Evolutionary conservation across 2,329 filamentous ascomycete species (phyloP).

Genomic region (Fusarium torulosum): DNA sequence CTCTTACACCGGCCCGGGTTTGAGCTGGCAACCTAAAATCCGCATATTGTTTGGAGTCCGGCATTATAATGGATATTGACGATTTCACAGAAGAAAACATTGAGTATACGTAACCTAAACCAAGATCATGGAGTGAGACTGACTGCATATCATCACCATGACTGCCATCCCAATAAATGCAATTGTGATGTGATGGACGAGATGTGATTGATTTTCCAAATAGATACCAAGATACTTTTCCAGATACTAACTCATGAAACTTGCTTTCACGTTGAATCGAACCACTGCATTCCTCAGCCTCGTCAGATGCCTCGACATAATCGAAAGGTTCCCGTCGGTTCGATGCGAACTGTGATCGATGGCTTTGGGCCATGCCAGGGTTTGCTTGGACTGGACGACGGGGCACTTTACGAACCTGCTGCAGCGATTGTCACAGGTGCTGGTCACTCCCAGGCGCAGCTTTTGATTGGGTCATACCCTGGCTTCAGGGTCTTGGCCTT

Average conservation of each 20-base stretch:
- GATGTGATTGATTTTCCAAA: constrained; percentile 35
- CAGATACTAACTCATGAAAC: constrained; percentile 22
- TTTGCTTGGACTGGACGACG: constrained; percentile 28
- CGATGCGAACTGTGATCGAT: constrained; percentile 33
- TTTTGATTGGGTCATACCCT: constrained; percentile 24
- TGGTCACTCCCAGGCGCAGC: constrained; percentile 19
- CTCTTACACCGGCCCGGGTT: constrained; percentile 43
- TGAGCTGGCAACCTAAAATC: constrained; percentile 31
- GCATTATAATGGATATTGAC: constrained; percentile 2
- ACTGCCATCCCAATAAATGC: constrained; percentile 6
- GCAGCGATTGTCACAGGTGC: constrained; percentile 44
- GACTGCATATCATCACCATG: constrained; percentile 22
- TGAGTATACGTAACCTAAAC: neutral
- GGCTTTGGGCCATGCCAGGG: constrained; percentile 24
- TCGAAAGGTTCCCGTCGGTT: constrained; percentile 46
- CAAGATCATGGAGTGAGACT: neutral
- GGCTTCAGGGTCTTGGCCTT: constrained; percentile 19
- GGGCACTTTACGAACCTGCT: constrained; percentile 40
- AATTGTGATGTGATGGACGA: constrained; percentile 37
- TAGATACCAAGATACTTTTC: neutral
- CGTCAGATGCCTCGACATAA: constrained; percentile 46
- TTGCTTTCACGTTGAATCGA: constrained; percentile 38
- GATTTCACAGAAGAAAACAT: constrained; percentile 18
- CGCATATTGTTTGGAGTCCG: constrained; percentile 15
- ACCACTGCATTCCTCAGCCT: constrained; percentile 41